Conservation (phyloP, 2,329 filamentous ascomycete species). For the Stemphylium lycopersici region DNA sequence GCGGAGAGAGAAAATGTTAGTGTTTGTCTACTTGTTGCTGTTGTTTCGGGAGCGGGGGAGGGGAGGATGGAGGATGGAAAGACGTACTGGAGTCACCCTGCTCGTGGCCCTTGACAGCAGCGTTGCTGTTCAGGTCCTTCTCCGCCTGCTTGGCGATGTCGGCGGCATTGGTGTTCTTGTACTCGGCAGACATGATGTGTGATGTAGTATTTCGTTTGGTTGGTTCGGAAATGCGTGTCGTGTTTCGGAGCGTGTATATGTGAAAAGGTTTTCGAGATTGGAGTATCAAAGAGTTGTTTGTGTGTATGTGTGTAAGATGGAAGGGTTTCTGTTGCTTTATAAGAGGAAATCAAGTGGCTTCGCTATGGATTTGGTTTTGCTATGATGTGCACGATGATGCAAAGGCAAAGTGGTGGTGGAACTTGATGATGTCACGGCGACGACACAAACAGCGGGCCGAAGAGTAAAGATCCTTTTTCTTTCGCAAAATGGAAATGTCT, state of each 20-base stretch:
- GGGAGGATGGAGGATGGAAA: neutral
- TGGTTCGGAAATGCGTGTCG: neutral
- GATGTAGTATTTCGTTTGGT: neutral
- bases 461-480: neutral
- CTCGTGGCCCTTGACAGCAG: conserved; percentile 47
- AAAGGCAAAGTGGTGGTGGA: conserved; percentile 12
- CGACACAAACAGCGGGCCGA: conserved; percentile 20
- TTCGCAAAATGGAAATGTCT: neutral
- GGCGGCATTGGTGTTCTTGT: conserved; percentile 51
- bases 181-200: conserved; percentile 52
- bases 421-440: conserved; percentile 28
- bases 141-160: conserved; percentile 56
- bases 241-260: neutral
- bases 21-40: neutral
- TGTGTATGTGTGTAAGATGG: neutral
- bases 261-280: too few species aligned
- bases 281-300: neutral
- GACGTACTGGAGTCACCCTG: conserved; percentile 49
- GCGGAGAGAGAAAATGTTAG: neutral
- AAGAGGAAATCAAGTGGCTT: neutral
- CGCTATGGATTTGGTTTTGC: neutral
- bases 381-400: conserved; percentile 4
- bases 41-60: neutral
- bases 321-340: neutral
- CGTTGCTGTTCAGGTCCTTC: conserved; percentile 54